Evolutionary conservation across 192 early-diverging fungal genomes (phyloP), one percentile per base, ranked within the genome.

Genomic region (Endogone sp.): DNA sequence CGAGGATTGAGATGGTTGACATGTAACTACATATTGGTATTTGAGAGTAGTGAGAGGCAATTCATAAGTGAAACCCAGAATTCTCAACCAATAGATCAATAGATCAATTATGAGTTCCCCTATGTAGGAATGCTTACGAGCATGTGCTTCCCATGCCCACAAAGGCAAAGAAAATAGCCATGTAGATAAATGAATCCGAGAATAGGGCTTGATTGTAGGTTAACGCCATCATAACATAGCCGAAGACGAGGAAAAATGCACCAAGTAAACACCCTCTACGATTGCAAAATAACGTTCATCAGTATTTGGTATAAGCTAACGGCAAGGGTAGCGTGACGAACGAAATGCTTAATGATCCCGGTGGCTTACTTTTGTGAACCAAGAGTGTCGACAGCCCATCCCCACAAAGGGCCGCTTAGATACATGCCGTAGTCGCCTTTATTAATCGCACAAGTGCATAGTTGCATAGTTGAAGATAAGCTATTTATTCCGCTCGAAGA

Each of bases 81-180:
- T 44, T 44, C 37, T 44, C 37, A 13, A 13, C 13, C 13, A 44
- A 44, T 11, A 49, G 6, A 49, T 11, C 16, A 49, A 49, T 49
- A 49, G 37, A 49, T 49, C 16, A 16, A 49, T 16, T 49, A 49
- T 49, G 37, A 16, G 37, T 49, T 11, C 37, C 6, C 9, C 16
- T 49, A 49, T 49, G 37, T 6, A 49, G 37, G 9, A 28, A 60
- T 16, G 0, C 59, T 22, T 28, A 60, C 59, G 59, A 23, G 59
- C 8, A 60, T 26, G 59, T 60, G 10, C 59, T 22, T 60, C 59
- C 59, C 59, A 22, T 60, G 22, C 59, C 59, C 10, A 60, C 59
- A 22, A 60, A 23, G 24, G 27, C 24, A 22, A 60, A 60, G 27
- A 11, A 60, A 22, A 60, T 10, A 26, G 59, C 8, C 59, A 60